Evolutionary conservation across 139 green algal genomes (phyloP), one percentile per base, ranked within the genome.

Genomic region (Micractinium conductrix): DNA sequence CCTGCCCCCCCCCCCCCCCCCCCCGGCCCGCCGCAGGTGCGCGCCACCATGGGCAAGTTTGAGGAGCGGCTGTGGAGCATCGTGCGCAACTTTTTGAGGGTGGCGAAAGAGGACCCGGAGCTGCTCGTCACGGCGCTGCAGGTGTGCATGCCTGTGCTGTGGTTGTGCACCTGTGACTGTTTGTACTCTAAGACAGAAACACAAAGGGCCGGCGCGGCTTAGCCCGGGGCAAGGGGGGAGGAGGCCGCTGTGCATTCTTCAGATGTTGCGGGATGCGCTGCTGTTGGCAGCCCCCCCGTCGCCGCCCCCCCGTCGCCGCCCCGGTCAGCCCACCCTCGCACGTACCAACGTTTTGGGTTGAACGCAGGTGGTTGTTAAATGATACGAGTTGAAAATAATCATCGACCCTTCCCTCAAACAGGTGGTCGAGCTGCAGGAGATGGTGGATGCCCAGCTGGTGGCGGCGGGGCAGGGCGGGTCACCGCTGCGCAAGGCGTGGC

Each of bases 361-460:
- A n/a, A n/a, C n/a, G n/a, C n/a, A n/a, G n/a, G n/a, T n/a, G n/a
- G n/a, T n/a, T n/a, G n/a, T n/a, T n/a, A n/a, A n/a, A n/a, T n/a
- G n/a, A n/a, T n/a, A n/a, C n/a, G n/a, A n/a, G n/a, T n/a, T n/a
- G n/a, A n/a, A n/a, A n/a, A n/a, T n/a, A n/a, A n/a, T n/a, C n/a
- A n/a, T n/a, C n/a, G n/a, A n/a, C n/a, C 30, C 4, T 35, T 35
- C 37, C 62, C 62, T 40, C n/a, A 74, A n/a, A 2, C 38, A 91
- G 53, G 74, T 98, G 40, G 85, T 98, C 26, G 95, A 98, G 86
- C 90, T 96, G 74, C 95, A 97, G 85, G 94, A 96, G 80, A 28
- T 87, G 68, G 89, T 93, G 42, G 91, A 94, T 69, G 67, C 70
- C n/a, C 70, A 90, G 78, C 70, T 93, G 74, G 68, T 91, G 74